Percentiles rank a stretch among this genome's conserved stretches.
These are phyloP conservation scores for Metarhizium rileyi DNA, from an alignment of 2,329 filamentous ascomycete species.

Conservation along the genomic window DNA sequence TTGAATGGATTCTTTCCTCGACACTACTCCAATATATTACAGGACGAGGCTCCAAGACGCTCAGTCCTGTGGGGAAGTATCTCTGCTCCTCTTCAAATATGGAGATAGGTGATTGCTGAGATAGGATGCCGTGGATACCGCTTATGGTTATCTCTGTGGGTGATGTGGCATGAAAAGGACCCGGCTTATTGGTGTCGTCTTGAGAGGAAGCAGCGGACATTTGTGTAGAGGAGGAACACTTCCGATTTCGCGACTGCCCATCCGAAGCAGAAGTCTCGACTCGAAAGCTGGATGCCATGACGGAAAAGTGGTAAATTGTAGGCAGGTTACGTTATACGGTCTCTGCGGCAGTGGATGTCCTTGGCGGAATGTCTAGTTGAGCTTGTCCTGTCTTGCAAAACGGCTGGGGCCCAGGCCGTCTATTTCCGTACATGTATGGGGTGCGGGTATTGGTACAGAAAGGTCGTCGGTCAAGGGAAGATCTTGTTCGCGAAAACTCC, in stretches of 20 bases:
- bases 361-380: not conserved
- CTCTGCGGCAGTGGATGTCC: too few species aligned
- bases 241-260: not conserved
- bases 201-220: not conserved
- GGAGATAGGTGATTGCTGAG: slow-evolving; percentile 47
- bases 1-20: slow-evolving; percentile 46
- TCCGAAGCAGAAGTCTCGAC: not conserved
- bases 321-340: too few species aligned
- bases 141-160: slow-evolving; percentile 45
- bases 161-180: slow-evolving; percentile 26
- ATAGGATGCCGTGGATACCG: slow-evolving; percentile 48
- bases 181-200: not conserved
- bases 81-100: slow-evolving; percentile 47
- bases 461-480: too few species aligned
- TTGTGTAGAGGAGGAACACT: not conserved
- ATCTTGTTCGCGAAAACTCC: too few species aligned
- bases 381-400: not conserved
- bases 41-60: slow-evolving; percentile 51
- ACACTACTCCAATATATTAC: slow-evolving; percentile 54
- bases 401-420: not conserved
- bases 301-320: too few species aligned
- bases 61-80: slow-evolving; percentile 42
- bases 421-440: too few species aligned
- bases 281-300: not conserved
- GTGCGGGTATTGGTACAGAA: too few species aligned